These are phyloP conservation scores for Bolboschoenus planiculmis DNA, from an alignment of 176 grass and related monocot species.

Conservation along the genomic window DNA sequence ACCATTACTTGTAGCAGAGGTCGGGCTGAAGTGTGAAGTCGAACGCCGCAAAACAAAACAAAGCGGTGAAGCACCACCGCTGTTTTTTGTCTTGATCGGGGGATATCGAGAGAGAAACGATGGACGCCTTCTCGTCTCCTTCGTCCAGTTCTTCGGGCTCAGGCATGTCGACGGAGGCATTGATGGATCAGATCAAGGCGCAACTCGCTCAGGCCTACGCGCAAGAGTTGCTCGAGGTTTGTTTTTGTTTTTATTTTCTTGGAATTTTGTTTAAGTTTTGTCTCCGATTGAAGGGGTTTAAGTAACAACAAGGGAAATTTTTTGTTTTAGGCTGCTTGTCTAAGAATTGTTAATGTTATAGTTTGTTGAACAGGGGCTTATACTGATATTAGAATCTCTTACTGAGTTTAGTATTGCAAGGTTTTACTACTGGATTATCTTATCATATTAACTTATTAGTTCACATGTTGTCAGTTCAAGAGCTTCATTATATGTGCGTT, in stretches of 20 bases:
- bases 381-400: not conserved
- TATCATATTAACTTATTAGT: not conserved
- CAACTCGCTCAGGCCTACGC: constrained; percentile 83
- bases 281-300: not conserved
- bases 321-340: not conserved
- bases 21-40: not conserved
- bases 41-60: not conserved
- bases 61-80: not conserved
- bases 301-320: not conserved
- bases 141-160: constrained; percentile 42
- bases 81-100: not conserved
- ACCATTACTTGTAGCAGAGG: not conserved
- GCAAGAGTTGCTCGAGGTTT: constrained; percentile 75
- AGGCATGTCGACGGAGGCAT: constrained; percentile 32
- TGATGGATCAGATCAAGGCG: constrained; percentile 82
- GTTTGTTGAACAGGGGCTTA: not conserved
- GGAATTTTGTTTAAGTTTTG: not conserved
- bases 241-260: not conserved
- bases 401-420: not conserved
- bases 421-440: not conserved
- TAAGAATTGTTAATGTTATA: not conserved
- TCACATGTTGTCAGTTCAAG: not conserved
- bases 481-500: not conserved
- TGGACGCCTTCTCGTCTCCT: constrained; percentile 84
- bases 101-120: constrained; percentile 13